Percentiles rank a stretch among this genome's conserved stretches.
These are phyloP conservation scores for Erodium texanum DNA, from an alignment of 441 rosid species.

Conservation along the genomic window DNA sequence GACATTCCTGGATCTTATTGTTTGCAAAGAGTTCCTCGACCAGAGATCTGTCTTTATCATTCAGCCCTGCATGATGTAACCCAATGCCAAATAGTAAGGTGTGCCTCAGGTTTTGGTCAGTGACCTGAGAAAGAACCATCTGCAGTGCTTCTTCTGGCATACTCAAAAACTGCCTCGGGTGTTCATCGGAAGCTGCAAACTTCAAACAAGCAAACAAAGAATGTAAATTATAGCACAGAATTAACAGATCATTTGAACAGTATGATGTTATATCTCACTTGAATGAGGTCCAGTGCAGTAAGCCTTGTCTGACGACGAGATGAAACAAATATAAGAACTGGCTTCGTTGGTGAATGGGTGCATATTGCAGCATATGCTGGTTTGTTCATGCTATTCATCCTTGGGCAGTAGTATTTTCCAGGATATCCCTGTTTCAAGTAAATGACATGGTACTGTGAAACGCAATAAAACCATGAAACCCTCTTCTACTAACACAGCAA, in stretches of 20 bases:
- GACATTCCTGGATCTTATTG: slow-evolving; percentile 86
- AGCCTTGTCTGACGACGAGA: slow-evolving; percentile 99
- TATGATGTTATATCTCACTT: slow-evolving; percentile 39
- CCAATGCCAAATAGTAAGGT: slow-evolving; percentile 98
- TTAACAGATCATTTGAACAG: slow-evolving; percentile 14
- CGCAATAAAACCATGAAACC: background rate
- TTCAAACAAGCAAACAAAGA: slow-evolving; percentile 30
- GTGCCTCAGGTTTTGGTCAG: slow-evolving; percentile 90
- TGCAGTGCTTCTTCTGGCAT: slow-evolving; percentile 85
- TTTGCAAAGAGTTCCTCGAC: slow-evolving; percentile 95
- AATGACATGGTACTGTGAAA: background rate
- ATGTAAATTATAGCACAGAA: slow-evolving; percentile 13
- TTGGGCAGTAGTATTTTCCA: slow-evolving; percentile 88
- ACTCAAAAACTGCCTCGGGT: slow-evolving; percentile 81
- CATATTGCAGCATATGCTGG: slow-evolving; percentile 99
- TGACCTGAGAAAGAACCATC: slow-evolving; percentile 93
- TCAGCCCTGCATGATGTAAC: slow-evolving; percentile 95
- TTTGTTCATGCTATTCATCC: slow-evolving; percentile 99
- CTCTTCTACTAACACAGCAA: background rate
- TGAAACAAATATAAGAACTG: slow-evolving; percentile 95
- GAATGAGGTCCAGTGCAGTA: slow-evolving; percentile 95
- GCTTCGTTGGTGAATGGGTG: slow-evolving; percentile 94
- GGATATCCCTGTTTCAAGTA: slow-evolving; percentile 77
- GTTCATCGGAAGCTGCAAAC: slow-evolving; percentile 95
- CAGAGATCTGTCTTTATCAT: slow-evolving; percentile 87